Base-by-base conservation (phyloP, 805 yeast genomes). In the Pichia rugopelliculosa region DNA sequence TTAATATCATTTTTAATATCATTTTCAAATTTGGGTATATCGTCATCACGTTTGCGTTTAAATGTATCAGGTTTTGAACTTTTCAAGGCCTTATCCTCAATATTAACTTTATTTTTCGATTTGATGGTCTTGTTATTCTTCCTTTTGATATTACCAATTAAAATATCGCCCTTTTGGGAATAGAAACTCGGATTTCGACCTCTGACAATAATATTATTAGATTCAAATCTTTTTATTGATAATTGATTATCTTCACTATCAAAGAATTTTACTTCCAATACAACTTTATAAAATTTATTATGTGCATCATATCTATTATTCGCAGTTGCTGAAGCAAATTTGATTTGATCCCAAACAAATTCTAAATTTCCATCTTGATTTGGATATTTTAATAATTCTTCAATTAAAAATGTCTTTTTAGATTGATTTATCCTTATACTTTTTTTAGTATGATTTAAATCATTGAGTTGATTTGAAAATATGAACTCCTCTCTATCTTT, bases 161-260 rank as follows among this genome's bases (percentile, higher is more conserved):
- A 52, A 22, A 75, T 59, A 56, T 74, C 77, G 37, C 72, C 72
- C 44, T 75, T 62, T 49, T 72, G 72, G 37, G 70, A 65, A 54
- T 76, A 76, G 50, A 76, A 76, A 22, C 74, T 67, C 6, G 80
- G 80, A 53, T 75, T 75, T 44, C 80, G 59, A 6, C 80, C 80
- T 51, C 80, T 58, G 5, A 75, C 80, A 25, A 74, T 72, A 8
- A 76, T 71, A 2, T 77, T 78, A 27, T 71, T 46, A 0, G 66
- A 61, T 20, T 48, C 46, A 8, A 57, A 53, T 10, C 41, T 48
- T 20, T 54, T 52, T 6, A 52, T 20, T 25, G 50, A 42, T 9
- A 53, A 52, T 10, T 56, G 49, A 46, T 56, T 54, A 12, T 44
- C 59, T 58, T 8, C 59, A 59, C 34, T 48, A 55, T 36, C 57